These are phyloP conservation scores for Glomus cerebriforme DNA, from an alignment of 192 early-diverging fungal species.

Conservation along the genomic window DNA sequence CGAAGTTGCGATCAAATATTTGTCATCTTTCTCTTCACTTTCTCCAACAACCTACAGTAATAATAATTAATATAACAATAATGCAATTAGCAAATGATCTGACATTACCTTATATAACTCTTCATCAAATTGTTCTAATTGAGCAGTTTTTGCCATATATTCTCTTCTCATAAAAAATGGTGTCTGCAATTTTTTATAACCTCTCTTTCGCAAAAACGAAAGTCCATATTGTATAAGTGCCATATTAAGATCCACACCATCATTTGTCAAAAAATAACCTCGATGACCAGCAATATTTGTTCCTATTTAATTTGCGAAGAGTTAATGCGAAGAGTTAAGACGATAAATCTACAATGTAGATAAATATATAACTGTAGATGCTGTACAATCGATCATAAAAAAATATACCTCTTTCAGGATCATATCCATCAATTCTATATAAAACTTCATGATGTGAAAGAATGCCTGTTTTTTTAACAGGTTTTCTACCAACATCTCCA, in stretches of 20 bases:
- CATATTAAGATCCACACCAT: constrained; percentile 95
- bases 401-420: constrained; percentile 74
- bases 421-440: constrained; percentile 86
- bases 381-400: too few relatives aligned
- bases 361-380: too few relatives aligned
- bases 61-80: constrained; percentile 13
- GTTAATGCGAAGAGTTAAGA: not conserved
- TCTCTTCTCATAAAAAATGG: constrained; percentile 98
- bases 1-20: constrained; percentile 97
- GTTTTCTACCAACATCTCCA: constrained; percentile 22
- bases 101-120: constrained; percentile 85
- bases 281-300: constrained; percentile 96
- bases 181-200: constrained; percentile 93
- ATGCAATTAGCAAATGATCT: not conserved
- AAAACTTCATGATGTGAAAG: constrained; percentile 94
- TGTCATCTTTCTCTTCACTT: constrained; percentile 81
- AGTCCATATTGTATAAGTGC: constrained; percentile 97
- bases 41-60: constrained; percentile 60
- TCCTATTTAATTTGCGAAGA: not conserved
- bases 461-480: constrained; percentile 61
- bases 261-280: constrained; percentile 96
- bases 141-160: constrained; percentile 98
- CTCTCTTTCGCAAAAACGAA: constrained; percentile 78
- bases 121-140: constrained; percentile 97
- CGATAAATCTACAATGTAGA: too few relatives aligned